Conservation (phyloP, 2,329 filamentous ascomycete species). For the Aspergillus cejpii region DNA sequence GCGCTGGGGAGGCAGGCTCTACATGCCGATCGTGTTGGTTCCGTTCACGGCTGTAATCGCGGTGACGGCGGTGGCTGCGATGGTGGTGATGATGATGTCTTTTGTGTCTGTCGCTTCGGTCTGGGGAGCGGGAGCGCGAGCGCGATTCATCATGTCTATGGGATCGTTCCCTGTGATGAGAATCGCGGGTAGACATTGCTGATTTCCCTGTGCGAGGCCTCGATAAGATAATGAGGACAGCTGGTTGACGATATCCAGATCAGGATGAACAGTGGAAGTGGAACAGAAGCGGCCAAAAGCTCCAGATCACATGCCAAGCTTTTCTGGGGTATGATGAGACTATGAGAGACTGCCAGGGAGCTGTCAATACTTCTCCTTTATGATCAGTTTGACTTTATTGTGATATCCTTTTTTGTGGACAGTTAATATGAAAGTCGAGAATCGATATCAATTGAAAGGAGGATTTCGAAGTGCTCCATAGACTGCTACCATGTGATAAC, state of each 20-base stretch:
- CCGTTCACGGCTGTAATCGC: conserved; percentile 7
- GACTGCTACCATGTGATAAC: too few relatives aligned
- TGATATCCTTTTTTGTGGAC: too few relatives aligned
- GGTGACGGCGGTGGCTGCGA: conserved; percentile 13
- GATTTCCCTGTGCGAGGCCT: too few relatives aligned
- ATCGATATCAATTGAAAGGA: too few relatives aligned
- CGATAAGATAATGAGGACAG: too few relatives aligned
- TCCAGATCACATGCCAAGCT: neutral
- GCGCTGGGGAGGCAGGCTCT: conserved; percentile 7
- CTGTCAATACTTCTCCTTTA: neutral
- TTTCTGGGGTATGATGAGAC: neutral
- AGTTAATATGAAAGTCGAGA: too few relatives aligned
- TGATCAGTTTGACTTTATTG: too few relatives aligned
- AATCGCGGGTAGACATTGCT: conserved; percentile 9
- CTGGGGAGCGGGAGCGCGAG: conserved; percentile 36
- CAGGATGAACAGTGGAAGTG: neutral
- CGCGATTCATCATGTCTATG: conserved; percentile 22
- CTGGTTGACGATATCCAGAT: too few relatives aligned
- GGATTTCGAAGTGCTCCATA: too few relatives aligned
- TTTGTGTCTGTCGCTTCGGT: conserved; percentile 20
- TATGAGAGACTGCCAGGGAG: too few relatives aligned
- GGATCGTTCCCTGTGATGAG: conserved; percentile 7
- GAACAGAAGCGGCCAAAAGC: neutral
- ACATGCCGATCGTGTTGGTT: conserved; percentile 11
- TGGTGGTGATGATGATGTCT: conserved; percentile 30